phyloP scores from a whole-genome alignment of 768 basidiomycete species.

The Porphyrellus cyaneotinctus region DNA sequence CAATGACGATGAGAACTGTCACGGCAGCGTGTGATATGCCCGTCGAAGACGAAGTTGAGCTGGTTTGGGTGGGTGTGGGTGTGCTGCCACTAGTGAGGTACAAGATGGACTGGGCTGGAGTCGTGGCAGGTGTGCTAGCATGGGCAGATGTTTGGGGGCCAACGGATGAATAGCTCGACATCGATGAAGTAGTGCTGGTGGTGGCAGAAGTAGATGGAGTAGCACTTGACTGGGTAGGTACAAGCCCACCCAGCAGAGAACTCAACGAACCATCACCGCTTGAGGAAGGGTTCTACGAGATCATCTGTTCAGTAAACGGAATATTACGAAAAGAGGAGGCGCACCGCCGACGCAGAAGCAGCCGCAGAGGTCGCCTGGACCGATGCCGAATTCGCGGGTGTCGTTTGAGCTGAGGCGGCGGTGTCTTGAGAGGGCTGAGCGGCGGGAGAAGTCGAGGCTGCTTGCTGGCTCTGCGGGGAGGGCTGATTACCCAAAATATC shows the following conservation, averaged over 20 bases:
- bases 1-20: conserved; percentile 68
- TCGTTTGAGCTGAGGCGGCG: conserved; percentile 12
- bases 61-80: conserved; percentile 22
- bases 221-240: conserved; percentile 16
- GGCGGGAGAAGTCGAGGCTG: conserved; percentile 14
- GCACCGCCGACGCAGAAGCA: conserved; percentile 21
- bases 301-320: conserved; percentile 1
- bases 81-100: conserved; percentile 16
- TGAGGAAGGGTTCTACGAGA: conserved; percentile 13
- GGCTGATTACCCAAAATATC: background rate
- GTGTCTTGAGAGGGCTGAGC: conserved; percentile 22
- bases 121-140: conserved; percentile 30
- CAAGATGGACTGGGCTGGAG: conserved; percentile 52
- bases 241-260: conserved; percentile 9
- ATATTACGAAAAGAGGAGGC: background rate
- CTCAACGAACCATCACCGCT: conserved; percentile 7
- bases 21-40: conserved; percentile 42
- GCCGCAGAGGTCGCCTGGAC: conserved; percentile 13
- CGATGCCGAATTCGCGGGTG: conserved; percentile 12
- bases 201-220: conserved; percentile 18
- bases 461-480: conserved; percentile 2
- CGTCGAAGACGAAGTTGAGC: conserved; percentile 26
- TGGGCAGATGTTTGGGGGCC: conserved; percentile 10
- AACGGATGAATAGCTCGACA: conserved; percentile 14
- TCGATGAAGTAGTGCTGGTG: conserved; percentile 12